These are phyloP conservation scores for Pichia sp. DNA, from an alignment of 1,139 yeast species.

Conservation along the genomic window DNA sequence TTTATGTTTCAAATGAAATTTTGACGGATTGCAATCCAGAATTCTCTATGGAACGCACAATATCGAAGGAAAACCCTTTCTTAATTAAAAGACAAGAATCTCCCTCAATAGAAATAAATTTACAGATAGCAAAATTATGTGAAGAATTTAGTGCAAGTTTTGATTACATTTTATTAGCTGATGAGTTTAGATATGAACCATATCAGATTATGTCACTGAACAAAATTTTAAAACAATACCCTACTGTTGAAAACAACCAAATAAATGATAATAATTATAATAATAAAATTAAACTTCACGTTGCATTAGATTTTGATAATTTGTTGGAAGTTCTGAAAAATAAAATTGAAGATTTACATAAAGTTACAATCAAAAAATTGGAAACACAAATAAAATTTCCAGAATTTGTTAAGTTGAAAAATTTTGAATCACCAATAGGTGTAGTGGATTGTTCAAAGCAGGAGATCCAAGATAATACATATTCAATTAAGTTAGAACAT, in stretches of 20 bases:
- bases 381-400: slow-evolving; percentile 15
- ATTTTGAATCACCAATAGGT: slow-evolving; percentile 16
- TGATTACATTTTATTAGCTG: slow-evolving; percentile 22
- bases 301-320: slow-evolving; percentile 21
- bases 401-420: slow-evolving; percentile 18
- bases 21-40: not conserved
- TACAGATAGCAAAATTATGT: slow-evolving; percentile 15
- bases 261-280: not conserved
- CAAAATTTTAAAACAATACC: slow-evolving; percentile 7
- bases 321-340: slow-evolving; percentile 9
- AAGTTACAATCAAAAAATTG: slow-evolving; percentile 17
- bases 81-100: slow-evolving; percentile 1
- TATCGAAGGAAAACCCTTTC: slow-evolving; percentile 2
- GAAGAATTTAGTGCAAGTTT: slow-evolving; percentile 19
- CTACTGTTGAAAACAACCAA: not conserved
- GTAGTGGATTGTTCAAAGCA: slow-evolving; percentile 9
- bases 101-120: slow-evolving; percentile 1
- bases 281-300: slow-evolving; percentile 14
- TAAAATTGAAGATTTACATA: slow-evolving; percentile 16
- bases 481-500: slow-evolving; percentile 6
- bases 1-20: slow-evolving; percentile 21
- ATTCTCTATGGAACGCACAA: not conserved
- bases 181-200: slow-evolving; percentile 24
- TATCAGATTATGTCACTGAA: slow-evolving; percentile 17
- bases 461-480: slow-evolving; percentile 4